Base-by-base conservation (phyloP, 148 eudicot genomes). In the Simmondsia chinensis region DNA sequence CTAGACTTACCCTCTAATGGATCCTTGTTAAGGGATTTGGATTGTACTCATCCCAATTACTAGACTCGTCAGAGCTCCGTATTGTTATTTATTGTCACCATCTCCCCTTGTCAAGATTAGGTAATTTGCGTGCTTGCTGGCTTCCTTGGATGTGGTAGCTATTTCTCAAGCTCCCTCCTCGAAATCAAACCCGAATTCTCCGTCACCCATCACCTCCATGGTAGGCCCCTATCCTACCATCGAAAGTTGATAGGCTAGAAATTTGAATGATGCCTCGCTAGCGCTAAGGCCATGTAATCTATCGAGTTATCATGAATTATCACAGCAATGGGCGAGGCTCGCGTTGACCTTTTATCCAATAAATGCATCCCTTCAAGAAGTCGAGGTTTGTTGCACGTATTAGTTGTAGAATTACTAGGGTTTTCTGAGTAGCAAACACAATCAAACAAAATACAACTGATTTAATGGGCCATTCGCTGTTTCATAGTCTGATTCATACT, bases 11-110 rank as follows among this genome's bases (percentile, higher is more conserved):
- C n/a, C n/a, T n/a, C n/a, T n/a, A n/a, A n/a, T n/a, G n/a, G n/a
- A n/a, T n/a, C n/a, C n/a, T n/a, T n/a, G n/a, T n/a, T n/a, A n/a
- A n/a, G n/a, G n/a, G n/a, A n/a, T n/a, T n/a, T n/a, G n/a, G n/a
- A n/a, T n/a, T n/a, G n/a, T n/a, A n/a, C n/a, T n/a, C n/a, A n/a
- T n/a, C n/a, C n/a, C n/a, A n/a, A n/a, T n/a, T n/a, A n/a, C n/a
- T n/a, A 66, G 65, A 66, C 71, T 66, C 71, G 61, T 59, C n/a
- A 14, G 43, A 44, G 45, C 46, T 46, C 12, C 24, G 30, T 52
- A 52, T 60, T 59, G 36, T 52, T 61, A 23, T 23, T n/a, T 12
- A 42, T 42, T 42, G 27, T 42, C 30, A 15, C 49, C 15, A 44
- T 12, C 33, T 44, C 34, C 34, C 6, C 33, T 3, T 44, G 34